phyloP scores from a whole-genome alignment of 164 flowering plant genomes.

The Kalanchoe fedtschenkoi region DNA sequence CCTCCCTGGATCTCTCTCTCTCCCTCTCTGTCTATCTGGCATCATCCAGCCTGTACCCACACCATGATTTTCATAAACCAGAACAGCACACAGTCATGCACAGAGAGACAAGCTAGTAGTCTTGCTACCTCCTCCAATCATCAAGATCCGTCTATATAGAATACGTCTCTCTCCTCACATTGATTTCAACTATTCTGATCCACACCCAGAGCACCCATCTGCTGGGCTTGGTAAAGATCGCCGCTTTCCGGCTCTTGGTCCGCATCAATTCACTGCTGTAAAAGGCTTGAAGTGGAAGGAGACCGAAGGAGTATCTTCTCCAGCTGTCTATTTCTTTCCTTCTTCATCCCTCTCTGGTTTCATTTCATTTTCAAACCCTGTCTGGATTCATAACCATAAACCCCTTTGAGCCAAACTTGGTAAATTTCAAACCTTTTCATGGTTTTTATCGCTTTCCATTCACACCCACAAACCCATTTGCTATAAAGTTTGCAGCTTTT shows the following conservation, averaged over 20 bases:
- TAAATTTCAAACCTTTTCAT: neutral
- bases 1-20: neutral
- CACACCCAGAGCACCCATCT: neutral
- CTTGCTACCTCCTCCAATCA: conserved; percentile 1
- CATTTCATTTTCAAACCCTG: neutral
- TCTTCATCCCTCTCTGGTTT: neutral
- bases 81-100: neutral
- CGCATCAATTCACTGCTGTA: neutral
- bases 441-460: neutral
- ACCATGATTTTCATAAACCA: neutral
- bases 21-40: too few relatives aligned
- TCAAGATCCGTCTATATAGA: conserved; percentile 3
- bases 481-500: neutral
- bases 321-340: neutral
- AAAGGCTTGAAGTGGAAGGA: neutral
- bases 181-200: conserved; percentile 1
- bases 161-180: conserved; percentile 7
- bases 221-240: conserved; percentile 3
- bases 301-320: neutral
- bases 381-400: neutral
- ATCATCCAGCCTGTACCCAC: conserved; percentile 1
- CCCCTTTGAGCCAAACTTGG: neutral
- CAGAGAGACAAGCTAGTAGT: conserved; percentile 6
- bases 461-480: neutral
- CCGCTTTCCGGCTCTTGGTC: neutral